These are phyloP conservation scores for Lablab purpureus DNA, from an alignment of 306 rosid species.

Conservation along the genomic window DNA sequence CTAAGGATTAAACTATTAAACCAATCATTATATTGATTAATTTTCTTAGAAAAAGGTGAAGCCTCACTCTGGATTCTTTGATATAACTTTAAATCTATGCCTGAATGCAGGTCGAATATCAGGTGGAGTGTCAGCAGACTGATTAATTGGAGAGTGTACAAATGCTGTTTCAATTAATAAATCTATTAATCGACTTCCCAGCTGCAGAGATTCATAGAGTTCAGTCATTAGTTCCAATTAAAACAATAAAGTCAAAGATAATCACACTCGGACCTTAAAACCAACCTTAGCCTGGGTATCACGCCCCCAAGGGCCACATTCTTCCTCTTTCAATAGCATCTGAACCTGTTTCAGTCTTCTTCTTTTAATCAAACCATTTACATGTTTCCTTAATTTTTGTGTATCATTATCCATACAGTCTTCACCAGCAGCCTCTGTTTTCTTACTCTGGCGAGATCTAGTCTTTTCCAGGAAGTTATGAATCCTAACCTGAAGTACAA, in stretches of 20 bases:
- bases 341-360: slow-evolving; percentile 65
- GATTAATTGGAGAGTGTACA: slow-evolving; percentile 76
- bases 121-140: slow-evolving; percentile 74
- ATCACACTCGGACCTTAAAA: slow-evolving; percentile 18
- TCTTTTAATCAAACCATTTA: slow-evolving; percentile 67
- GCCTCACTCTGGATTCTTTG: slow-evolving; percentile 68
- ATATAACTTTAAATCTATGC: slow-evolving; percentile 68
- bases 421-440: slow-evolving; percentile 50
- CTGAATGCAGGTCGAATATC: slow-evolving; percentile 87
- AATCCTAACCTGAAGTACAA: slow-evolving; percentile 66
- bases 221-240: slow-evolving; percentile 30
- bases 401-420: slow-evolving; percentile 62
- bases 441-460: slow-evolving; percentile 53
- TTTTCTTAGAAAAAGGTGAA: background rate
- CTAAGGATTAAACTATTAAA: slow-evolving; percentile 4
- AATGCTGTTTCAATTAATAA: slow-evolving; percentile 78
- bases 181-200: slow-evolving; percentile 80
- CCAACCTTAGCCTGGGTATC: slow-evolving; percentile 84
- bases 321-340: slow-evolving; percentile 67
- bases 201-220: slow-evolving; percentile 63
- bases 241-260: background rate
- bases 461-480: slow-evolving; percentile 71
- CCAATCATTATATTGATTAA: background rate
- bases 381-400: slow-evolving; percentile 64
- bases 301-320: slow-evolving; percentile 74